These are phyloP conservation scores for Crithidia bombi DNA, from an alignment of 208 protist genomes.

Conservation along the genomic window DNA sequence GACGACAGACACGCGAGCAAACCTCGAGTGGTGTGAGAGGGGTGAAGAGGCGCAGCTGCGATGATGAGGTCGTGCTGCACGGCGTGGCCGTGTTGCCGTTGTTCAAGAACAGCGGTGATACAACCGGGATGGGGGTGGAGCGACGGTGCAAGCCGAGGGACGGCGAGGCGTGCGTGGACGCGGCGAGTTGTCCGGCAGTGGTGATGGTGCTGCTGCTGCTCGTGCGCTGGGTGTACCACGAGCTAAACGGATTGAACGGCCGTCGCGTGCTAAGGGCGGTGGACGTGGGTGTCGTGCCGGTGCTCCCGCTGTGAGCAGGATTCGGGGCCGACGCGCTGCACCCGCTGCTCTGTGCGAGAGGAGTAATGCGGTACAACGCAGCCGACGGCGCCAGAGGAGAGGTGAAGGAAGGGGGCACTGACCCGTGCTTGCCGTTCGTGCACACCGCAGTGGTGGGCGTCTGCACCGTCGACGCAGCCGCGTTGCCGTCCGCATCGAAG, in stretches of 20 bases:
- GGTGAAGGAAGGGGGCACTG: neutral
- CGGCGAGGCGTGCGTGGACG: neutral
- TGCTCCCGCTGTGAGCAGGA: neutral
- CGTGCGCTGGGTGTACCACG: neutral
- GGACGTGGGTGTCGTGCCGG: neutral
- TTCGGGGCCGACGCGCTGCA: neutral
- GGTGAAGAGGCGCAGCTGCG: constrained; percentile 15
- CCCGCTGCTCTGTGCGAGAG: neutral
- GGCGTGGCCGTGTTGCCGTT: neutral
- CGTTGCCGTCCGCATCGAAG: neutral
- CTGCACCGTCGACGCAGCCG: too few species aligned
- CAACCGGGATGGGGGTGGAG: constrained; percentile 4
- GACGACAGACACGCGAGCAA: constrained; percentile 29
- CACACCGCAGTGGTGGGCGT: neutral
- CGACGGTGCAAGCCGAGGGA: neutral
- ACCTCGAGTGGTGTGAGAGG: constrained; percentile 22
- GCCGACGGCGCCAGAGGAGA: neutral
- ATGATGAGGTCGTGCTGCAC: constrained; percentile 6
- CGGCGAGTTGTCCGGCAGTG: neutral
- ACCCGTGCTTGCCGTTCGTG: neutral
- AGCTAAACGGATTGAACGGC: neutral
- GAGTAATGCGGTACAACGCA: neutral
- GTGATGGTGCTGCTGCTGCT: neutral
- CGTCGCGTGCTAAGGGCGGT: neutral
- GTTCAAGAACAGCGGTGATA: constrained; percentile 2